Evolutionary conservation across 2,329 filamentous ascomycete species (phyloP).

Genomic region (Talaromyces islandicus): DNA sequence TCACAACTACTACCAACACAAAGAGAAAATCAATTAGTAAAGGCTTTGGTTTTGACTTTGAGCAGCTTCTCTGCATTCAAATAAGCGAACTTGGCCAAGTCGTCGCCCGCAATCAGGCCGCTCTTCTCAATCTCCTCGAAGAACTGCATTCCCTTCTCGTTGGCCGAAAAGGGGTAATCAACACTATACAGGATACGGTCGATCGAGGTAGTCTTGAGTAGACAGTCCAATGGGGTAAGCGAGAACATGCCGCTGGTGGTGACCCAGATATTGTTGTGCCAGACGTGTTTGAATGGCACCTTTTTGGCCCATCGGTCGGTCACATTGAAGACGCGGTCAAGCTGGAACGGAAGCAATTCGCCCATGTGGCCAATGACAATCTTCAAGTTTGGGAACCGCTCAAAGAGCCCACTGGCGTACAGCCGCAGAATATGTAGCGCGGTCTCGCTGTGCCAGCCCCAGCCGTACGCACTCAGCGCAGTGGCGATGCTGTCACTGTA

Average conservation of each 20-base stretch:
- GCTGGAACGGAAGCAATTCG: slow-evolving; percentile 49
- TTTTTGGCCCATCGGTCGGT: slow-evolving; percentile 22
- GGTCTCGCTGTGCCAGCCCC: slow-evolving; percentile 34
- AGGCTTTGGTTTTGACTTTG: slow-evolving; percentile 18
- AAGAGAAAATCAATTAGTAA: not conserved
- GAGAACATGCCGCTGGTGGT: slow-evolving; percentile 52
- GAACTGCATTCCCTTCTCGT: slow-evolving; percentile 44
- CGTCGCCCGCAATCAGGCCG: slow-evolving; percentile 43
- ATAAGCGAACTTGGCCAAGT: slow-evolving; percentile 46
- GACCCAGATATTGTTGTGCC: slow-evolving; percentile 52
- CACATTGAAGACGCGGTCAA: slow-evolving; percentile 34
- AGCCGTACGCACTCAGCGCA: slow-evolving; percentile 18
- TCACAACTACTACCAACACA: not conserved
- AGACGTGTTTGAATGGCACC: slow-evolving; percentile 42
- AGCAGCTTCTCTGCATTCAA: slow-evolving; percentile 48
- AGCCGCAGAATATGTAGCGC: slow-evolving; percentile 35
- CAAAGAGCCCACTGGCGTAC: slow-evolving; percentile 50
- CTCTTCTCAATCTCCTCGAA: slow-evolving; percentile 45
- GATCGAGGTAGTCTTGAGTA: slow-evolving; percentile 26
- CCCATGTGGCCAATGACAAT: slow-evolving; percentile 51
- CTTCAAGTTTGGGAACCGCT: slow-evolving; percentile 49
- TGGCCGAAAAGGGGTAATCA: slow-evolving; percentile 52
- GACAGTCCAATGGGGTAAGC: slow-evolving; percentile 40
- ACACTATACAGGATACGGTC: slow-evolving; percentile 53
- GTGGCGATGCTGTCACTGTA: slow-evolving; percentile 19